A percentile compares a stretch with the other conserved stretches of the same genome.
Conservation (phyloP, 2,329 filamentous ascomycete species). For the Berkeleyomyces rouxiae region DNA sequence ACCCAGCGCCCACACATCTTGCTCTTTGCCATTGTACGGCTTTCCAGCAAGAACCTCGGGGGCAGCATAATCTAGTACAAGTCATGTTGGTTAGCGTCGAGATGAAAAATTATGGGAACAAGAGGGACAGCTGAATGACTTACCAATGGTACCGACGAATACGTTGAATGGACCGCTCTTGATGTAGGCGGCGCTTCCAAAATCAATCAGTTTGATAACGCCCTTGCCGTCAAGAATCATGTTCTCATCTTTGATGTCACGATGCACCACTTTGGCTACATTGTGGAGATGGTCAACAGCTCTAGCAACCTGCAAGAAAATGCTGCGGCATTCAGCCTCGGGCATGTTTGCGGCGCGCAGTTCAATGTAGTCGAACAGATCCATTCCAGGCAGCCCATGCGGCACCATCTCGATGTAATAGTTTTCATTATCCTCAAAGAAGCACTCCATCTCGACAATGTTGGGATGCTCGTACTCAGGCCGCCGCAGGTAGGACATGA, state of each 20-base stretch:
- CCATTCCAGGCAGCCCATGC: constrained; percentile 91
- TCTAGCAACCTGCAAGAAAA: constrained; percentile 82
- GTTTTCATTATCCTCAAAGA: constrained; percentile 68
- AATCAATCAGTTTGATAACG: constrained; percentile 92
- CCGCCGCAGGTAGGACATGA: constrained; percentile 76
- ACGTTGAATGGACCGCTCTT: constrained; percentile 97
- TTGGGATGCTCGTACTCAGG: constrained; percentile 52
- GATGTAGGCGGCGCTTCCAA: constrained; percentile 94
- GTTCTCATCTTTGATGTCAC: constrained; percentile 98
- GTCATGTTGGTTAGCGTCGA: constrained; percentile 10
- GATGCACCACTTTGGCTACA: constrained; percentile 80
- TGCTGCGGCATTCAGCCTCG: constrained; percentile 80
- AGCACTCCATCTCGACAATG: constrained; percentile 57
- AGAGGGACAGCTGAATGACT: constrained; percentile 20
- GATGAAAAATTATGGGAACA: neutral
- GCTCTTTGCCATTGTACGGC: constrained; percentile 86
- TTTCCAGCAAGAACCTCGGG: constrained; percentile 92
- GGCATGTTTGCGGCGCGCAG: constrained; percentile 81
- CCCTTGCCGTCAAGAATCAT: constrained; percentile 91
- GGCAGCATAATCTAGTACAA: constrained; percentile 69
- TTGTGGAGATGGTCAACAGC: constrained; percentile 85
- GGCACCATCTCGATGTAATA: constrained; percentile 99
- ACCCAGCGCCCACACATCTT: constrained; percentile 95
- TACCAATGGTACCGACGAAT: constrained; percentile 96
- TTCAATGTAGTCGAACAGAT: constrained; percentile 97